A percentile compares a stretch with the other conserved stretches of the same genome.
Evolutionary conservation across 176 grass and related monocot genomes (phyloP).

Genomic region (Aechmea fasciata): DNA sequence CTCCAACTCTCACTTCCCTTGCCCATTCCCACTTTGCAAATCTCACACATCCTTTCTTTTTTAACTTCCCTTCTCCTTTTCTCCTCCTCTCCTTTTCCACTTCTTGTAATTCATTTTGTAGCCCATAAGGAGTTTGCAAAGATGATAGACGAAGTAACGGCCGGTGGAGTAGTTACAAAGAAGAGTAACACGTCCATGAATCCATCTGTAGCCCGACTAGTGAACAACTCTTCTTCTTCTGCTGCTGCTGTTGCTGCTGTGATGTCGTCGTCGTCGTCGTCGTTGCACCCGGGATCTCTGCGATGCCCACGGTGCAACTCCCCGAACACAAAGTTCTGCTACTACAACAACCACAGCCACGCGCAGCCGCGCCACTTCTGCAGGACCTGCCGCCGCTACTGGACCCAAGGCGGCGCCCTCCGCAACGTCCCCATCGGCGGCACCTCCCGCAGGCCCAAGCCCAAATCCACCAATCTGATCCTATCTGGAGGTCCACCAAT

Average conservation of each 20-base stretch:
- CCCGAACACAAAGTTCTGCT: constrained; percentile 84
- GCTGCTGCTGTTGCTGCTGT: constrained; percentile 13
- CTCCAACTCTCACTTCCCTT: too few relatives aligned
- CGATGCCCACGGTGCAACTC: constrained; percentile 65
- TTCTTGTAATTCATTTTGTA: too few relatives aligned
- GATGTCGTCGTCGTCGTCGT: constrained; percentile 31
- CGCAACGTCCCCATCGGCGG: constrained; percentile 74
- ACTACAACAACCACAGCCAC: constrained; percentile 80
- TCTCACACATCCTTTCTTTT: too few relatives aligned
- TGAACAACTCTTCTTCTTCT: constrained; percentile 18
- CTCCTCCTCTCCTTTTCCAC: too few relatives aligned
- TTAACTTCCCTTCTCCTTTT: too few relatives aligned
- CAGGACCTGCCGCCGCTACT: constrained; percentile 83
- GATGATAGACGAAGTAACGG: too few relatives aligned
- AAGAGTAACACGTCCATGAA: too few relatives aligned
- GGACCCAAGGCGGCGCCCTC: constrained; percentile 79
- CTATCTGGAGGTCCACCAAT: background rate
- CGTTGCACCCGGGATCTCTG: constrained; percentile 24
- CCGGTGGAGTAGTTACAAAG: too few relatives aligned
- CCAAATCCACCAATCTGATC: background rate
- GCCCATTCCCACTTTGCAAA: too few relatives aligned
- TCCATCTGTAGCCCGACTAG: too few relatives aligned
- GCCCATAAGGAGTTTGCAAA: too few relatives aligned
- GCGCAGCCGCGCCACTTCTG: constrained; percentile 82
- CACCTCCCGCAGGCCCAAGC: constrained; percentile 30